These are phyloP conservation scores for Mycena sanguinolenta DNA, from an alignment of 768 basidiomycete genomes.

Conservation along the genomic window DNA sequence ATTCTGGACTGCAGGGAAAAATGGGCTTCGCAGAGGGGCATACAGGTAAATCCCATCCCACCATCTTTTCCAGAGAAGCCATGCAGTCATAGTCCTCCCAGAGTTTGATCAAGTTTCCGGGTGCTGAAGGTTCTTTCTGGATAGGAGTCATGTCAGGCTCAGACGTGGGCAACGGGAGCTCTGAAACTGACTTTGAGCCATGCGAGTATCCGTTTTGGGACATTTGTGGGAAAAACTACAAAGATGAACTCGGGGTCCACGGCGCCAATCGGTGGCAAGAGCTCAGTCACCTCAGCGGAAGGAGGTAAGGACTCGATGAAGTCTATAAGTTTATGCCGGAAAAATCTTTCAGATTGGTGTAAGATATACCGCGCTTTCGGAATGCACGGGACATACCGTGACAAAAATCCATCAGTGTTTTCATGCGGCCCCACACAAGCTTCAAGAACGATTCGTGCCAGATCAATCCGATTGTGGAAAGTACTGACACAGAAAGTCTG, in stretches of 20 bases:
- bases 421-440: too few relatives aligned
- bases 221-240: neutral
- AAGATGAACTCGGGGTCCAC: neutral
- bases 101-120: neutral
- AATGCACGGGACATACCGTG: too few relatives aligned
- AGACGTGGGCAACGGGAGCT: neutral
- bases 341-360: too few relatives aligned
- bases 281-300: neutral
- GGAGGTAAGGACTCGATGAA: neutral
- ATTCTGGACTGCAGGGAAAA: too few relatives aligned
- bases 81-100: too few relatives aligned
- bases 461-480: too few relatives aligned
- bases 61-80: neutral
- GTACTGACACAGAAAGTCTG: too few relatives aligned
- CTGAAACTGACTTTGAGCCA: neutral
- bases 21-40: too few relatives aligned
- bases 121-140: neutral
- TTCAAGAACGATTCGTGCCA: too few relatives aligned
- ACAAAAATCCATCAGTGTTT: too few relatives aligned
- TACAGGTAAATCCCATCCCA: neutral
- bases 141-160: neutral
- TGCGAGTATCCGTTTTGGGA: neutral
- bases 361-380: too few relatives aligned
- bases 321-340: neutral
- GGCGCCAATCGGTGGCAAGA: neutral